phyloP scores from a whole-genome alignment of 345 rosid species.

The Angophora floribunda region DNA sequence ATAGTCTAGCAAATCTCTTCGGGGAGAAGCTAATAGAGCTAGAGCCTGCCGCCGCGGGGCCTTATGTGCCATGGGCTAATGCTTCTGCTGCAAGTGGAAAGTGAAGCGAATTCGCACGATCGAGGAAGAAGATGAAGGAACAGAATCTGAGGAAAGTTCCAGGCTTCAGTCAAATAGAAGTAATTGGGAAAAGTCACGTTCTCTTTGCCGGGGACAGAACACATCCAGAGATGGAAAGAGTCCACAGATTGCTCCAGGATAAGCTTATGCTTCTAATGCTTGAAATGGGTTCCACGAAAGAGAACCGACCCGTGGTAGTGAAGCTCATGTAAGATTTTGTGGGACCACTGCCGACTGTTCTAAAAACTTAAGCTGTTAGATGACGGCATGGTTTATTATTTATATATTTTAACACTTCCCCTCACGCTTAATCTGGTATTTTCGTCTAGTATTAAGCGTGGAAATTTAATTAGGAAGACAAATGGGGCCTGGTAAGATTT shows the following conservation, averaged over 20 bases:
- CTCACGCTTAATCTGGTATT: too few relatives aligned
- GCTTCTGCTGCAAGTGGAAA: constrained; percentile 18
- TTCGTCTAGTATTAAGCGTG: too few relatives aligned
- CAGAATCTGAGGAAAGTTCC: constrained; percentile 24
- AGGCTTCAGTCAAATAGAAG: constrained; percentile 27
- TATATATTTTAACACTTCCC: too few relatives aligned
- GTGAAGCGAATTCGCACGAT: constrained; percentile 22
- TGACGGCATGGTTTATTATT: too few relatives aligned
- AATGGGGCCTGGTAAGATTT: too few relatives aligned
- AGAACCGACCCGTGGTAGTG: background rate
- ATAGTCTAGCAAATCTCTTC: constrained; percentile 8
- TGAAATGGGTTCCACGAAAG: constrained; percentile 1
- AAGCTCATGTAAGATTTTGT: too few relatives aligned
- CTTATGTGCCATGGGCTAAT: constrained; percentile 21
- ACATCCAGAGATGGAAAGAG: constrained; percentile 22
- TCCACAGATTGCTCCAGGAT: constrained; percentile 8
- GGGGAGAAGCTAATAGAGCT: constrained; percentile 16
- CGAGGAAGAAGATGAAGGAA: constrained; percentile 32
- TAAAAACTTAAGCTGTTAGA: too few relatives aligned
- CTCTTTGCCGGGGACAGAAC: constrained; percentile 26
- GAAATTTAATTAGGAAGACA: too few relatives aligned
- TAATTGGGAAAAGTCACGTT: constrained; percentile 15
- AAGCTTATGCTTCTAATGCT: constrained; percentile 9
- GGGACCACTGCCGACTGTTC: too few relatives aligned
- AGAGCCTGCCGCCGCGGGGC: constrained; percentile 14